Evolutionary conservation across 345 rosid species (phyloP).

Genomic region (Lumnitzera littorea): DNA sequence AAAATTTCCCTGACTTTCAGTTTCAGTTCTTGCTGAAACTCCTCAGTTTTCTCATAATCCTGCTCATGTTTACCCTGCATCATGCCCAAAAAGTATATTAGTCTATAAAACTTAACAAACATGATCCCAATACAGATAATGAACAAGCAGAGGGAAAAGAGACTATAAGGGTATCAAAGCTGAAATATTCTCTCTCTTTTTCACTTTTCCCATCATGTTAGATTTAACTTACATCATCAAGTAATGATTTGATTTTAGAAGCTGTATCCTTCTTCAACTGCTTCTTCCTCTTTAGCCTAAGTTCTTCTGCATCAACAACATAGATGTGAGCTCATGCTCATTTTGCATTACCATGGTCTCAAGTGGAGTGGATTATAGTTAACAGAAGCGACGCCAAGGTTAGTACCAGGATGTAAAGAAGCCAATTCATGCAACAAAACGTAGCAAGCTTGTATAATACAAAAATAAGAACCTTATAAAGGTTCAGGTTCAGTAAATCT

Average conservation of each 20-base stretch:
- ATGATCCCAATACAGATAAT: background rate
- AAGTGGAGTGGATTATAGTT: too few species aligned
- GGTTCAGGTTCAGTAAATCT: too few species aligned
- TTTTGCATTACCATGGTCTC: too few species aligned
- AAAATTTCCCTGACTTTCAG: conserved; percentile 83
- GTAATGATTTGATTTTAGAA: conserved; percentile 78
- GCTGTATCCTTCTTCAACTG: conserved; percentile 95
- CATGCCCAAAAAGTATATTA: conserved; percentile 3
- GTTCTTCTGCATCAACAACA: conserved; percentile 64
- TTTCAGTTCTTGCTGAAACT: conserved; percentile 71
- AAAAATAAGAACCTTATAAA: too few species aligned
- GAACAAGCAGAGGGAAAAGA: too few species aligned
- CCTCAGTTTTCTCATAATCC: conserved; percentile 62
- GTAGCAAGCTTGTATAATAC: too few species aligned
- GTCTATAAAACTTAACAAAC: background rate
- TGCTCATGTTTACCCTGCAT: conserved; percentile 85
- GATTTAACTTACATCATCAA: conserved; percentile 68
- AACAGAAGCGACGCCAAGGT: too few species aligned
- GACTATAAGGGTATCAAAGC: too few species aligned
- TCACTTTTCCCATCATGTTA: background rate
- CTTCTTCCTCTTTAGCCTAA: conserved; percentile 83
- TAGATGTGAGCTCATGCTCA: too few species aligned
- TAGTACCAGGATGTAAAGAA: too few species aligned
- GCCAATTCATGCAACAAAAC: too few species aligned
- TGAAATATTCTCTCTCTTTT: too few species aligned